Evolutionary conservation across 1,284 basidiomycete genomes (phyloP), one percentile per base, ranked within the genome.

Genomic region (Pascua sp.): DNA sequence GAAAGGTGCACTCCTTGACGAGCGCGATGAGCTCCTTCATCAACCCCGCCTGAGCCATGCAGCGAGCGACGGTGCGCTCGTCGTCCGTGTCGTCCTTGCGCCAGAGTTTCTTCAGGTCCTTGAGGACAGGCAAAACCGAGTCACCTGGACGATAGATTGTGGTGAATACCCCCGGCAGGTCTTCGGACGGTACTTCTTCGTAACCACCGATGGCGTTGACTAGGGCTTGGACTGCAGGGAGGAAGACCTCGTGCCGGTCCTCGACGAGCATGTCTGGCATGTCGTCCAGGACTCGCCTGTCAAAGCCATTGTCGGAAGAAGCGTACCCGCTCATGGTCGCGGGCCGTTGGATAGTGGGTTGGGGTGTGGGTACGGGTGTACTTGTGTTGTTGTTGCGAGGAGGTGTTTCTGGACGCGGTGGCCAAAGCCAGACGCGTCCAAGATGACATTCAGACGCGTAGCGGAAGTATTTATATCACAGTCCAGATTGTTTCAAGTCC

Each of bases 91-190:
- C 93, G 73, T 97, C 94, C 72, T 91, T 89, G 49, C 93, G 80
- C 93, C 93, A 97, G 48, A 92, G 83, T 67, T 87, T 90, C 80
- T 97, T 97, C 63, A 97, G 80, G 70, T 97, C 94, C 67, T 91
- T 91, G 63, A 97, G 77, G 71, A 93, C 96, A 1, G 88, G 89
- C 55, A 83, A 80, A 16, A 84, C 87, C 59, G 90, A 86, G 78
- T 95, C 91, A 59, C 91, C 91, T 60, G 91, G 85, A 47, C 87
- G 80, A 73, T 94, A 94, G 7, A 78, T 76, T 16, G 81, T 84
- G n/a, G 81, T 83, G 39, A 63, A 64, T 10, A 51, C 50, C 10
- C 70, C 69, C 32, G 56, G 53, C 4, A 55, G 57, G 1, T 66
- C 60, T 83, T 67, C 81, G 75, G 13, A 88, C 85, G 57, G 88